These are phyloP conservation scores for Pharus latifolius DNA, from an alignment of 176 grass and related monocot genomes.

Conservation along the genomic window DNA sequence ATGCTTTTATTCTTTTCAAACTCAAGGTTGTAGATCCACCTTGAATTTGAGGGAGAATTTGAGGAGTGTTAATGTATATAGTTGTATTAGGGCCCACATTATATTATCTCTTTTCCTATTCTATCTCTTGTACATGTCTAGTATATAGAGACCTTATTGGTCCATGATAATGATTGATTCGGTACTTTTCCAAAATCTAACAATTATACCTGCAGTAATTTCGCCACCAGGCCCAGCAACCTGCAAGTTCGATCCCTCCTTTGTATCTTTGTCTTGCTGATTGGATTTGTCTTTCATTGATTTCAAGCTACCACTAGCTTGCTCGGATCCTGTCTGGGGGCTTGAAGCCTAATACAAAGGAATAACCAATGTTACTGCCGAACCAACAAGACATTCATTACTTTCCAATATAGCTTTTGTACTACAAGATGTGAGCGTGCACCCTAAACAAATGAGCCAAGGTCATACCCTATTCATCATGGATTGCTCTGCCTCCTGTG, in stretches of 20 bases:
- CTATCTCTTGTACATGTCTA: too few relatives aligned
- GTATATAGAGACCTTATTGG: too few relatives aligned
- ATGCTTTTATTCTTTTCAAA: too few relatives aligned
- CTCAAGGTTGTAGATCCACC: too few relatives aligned
- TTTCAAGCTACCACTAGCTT: conserved; percentile 60
- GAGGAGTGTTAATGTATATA: too few relatives aligned
- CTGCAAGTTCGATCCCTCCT: conserved; percentile 77
- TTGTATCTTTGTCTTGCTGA: conserved; percentile 79
- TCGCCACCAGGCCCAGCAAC: conserved; percentile 75
- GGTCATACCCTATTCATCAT: conserved; percentile 48
- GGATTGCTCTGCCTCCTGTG: conserved; percentile 63
- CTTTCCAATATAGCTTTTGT: neutral
- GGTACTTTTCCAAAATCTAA: too few relatives aligned
- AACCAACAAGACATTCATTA: neutral
- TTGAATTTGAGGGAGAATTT: too few relatives aligned
- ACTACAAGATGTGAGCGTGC: neutral
- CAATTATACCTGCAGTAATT: conserved; percentile 87
- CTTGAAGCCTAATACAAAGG: conserved; percentile 48
- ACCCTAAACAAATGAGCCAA: conserved; percentile 16
- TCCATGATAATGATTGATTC: too few relatives aligned
- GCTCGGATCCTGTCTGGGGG: conserved; percentile 60
- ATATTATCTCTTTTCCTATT: too few relatives aligned
- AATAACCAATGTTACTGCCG: conserved; percentile 12
- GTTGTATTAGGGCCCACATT: too few relatives aligned
- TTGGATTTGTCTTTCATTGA: conserved; percentile 70